phyloP scores from a whole-genome alignment of 345 rosid species.

The Gossypium bickii region DNA sequence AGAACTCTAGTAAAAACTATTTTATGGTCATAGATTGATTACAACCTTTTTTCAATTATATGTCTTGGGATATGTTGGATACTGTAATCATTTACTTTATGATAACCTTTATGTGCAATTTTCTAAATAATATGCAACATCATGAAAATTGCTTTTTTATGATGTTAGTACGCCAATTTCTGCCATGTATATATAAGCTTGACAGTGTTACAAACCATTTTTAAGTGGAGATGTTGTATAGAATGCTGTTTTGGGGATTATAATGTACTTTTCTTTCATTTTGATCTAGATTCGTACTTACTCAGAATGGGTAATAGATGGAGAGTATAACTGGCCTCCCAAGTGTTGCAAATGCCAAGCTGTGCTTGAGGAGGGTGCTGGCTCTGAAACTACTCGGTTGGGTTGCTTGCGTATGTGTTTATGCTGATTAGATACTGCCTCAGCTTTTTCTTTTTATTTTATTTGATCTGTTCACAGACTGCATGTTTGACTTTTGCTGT shows the following conservation, averaged over 20 bases:
- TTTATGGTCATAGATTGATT: not conserved
- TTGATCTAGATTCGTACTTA: slow-evolving; percentile 73
- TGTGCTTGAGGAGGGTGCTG: slow-evolving; percentile 63
- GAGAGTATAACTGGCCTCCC: slow-evolving; percentile 83
- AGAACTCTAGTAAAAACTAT: not conserved
- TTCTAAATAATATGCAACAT: not conserved
- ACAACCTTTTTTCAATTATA: not conserved
- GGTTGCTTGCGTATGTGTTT: slow-evolving; percentile 91
- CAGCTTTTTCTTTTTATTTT: not conserved
- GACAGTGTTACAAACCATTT: not conserved
- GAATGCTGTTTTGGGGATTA: slow-evolving; percentile 8
- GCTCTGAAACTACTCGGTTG: slow-evolving; percentile 75
- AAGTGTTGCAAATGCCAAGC: slow-evolving; percentile 45
- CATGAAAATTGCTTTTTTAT: not conserved
- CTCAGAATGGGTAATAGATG: slow-evolving; percentile 99
- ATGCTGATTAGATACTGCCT: slow-evolving; percentile 19
- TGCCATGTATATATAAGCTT: slow-evolving; percentile 11
- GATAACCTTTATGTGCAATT: not conserved
- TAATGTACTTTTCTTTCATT: not conserved
- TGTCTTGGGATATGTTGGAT: not conserved
- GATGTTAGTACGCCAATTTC: not conserved
- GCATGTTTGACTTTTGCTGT: not conserved
- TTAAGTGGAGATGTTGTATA: slow-evolving; percentile 1
- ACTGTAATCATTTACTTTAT: not conserved
- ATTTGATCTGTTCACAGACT: not conserved